Evolutionary conservation across 2,329 filamentous ascomycete species (phyloP).

Genomic region (Colletotrichum aenigma): DNA sequence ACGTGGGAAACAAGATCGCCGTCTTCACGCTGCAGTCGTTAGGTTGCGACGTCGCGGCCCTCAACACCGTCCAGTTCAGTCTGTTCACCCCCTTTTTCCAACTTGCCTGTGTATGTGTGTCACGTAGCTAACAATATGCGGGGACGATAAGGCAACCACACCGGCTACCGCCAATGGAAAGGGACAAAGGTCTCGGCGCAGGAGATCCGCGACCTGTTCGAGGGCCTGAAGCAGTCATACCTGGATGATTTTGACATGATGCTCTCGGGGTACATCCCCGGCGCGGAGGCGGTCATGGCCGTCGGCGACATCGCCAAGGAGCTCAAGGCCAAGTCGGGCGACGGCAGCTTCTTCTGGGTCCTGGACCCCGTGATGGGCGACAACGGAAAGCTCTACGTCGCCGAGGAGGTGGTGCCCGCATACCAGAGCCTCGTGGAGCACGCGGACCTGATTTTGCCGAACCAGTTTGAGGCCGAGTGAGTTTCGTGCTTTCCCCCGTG

Average conservation of each 20-base stretch:
- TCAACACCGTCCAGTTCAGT: slow-evolving; percentile 99
- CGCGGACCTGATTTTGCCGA: slow-evolving; percentile 91
- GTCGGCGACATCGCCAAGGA: slow-evolving; percentile 86
- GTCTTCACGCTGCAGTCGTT: slow-evolving; percentile 93
- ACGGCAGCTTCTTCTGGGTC: slow-evolving; percentile 93
- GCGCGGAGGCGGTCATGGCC: slow-evolving; percentile 80
- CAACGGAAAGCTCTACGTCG: slow-evolving; percentile 89
- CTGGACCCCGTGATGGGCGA: slow-evolving; percentile 99
- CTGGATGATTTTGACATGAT: slow-evolving; percentile 93
- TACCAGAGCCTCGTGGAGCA: slow-evolving; percentile 81
- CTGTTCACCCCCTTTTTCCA: slow-evolving; percentile 35
- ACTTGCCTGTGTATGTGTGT: neutral
- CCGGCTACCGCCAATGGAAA: slow-evolving; percentile 87
- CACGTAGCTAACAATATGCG: neutral
- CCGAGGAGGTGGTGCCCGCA: slow-evolving; percentile 86
- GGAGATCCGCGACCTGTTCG: slow-evolving; percentile 84
- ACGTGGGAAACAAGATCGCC: slow-evolving; percentile 98
- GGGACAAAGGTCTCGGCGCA: slow-evolving; percentile 81
- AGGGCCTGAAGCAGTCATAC: slow-evolving; percentile 81
- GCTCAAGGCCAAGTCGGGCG: slow-evolving; percentile 67
- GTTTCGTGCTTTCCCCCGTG: slow-evolving; percentile 35
- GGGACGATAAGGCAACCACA: slow-evolving; percentile 81
- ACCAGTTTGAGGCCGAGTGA: slow-evolving; percentile 97
- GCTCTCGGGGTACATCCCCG: slow-evolving; percentile 93
- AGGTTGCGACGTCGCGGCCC: slow-evolving; percentile 89